phyloP scores from a whole-genome alignment of 2,329 filamentous ascomycete species.

The Xylaria arbuscula region DNA sequence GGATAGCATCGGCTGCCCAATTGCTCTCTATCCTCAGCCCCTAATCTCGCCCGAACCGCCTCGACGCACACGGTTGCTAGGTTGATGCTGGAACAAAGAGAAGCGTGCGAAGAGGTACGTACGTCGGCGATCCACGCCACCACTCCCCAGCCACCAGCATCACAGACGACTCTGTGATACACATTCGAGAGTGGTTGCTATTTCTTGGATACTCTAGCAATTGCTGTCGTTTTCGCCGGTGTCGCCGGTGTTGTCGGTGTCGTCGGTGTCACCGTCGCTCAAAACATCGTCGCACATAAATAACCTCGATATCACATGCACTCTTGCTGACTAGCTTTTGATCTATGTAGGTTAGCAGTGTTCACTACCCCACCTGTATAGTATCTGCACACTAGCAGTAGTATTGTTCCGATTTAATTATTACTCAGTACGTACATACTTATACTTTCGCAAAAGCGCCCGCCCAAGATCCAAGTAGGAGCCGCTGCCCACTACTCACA shows the following conservation, averaged over 20 bases:
- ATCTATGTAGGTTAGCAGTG: background rate
- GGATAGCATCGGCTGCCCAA: slow-evolving; percentile 12
- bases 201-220: background rate
- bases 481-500: background rate
- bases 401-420: background rate
- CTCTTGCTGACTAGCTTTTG: slow-evolving; percentile 6
- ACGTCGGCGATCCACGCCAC: background rate
- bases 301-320: slow-evolving; percentile 20
- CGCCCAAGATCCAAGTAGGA: slow-evolving; percentile 3
- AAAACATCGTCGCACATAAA: slow-evolving; percentile 11
- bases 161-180: background rate
- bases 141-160: background rate
- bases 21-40: slow-evolving; percentile 8
- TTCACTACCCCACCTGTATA: too few relatives aligned
- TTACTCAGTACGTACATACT: background rate
- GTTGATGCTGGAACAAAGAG: slow-evolving; percentile 31
- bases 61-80: slow-evolving; percentile 30
- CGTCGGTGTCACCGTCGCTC: background rate
- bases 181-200: slow-evolving; percentile 1
- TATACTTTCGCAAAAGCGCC: background rate
- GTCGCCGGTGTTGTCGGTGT: background rate
- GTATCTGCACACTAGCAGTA: background rate
- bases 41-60: slow-evolving; percentile 13
- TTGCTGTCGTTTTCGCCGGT: background rate
- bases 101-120: slow-evolving; percentile 6